These are phyloP conservation scores for Dipodascopsis tothii DNA, from an alignment of 805 yeast genomes.

Conservation along the genomic window DNA sequence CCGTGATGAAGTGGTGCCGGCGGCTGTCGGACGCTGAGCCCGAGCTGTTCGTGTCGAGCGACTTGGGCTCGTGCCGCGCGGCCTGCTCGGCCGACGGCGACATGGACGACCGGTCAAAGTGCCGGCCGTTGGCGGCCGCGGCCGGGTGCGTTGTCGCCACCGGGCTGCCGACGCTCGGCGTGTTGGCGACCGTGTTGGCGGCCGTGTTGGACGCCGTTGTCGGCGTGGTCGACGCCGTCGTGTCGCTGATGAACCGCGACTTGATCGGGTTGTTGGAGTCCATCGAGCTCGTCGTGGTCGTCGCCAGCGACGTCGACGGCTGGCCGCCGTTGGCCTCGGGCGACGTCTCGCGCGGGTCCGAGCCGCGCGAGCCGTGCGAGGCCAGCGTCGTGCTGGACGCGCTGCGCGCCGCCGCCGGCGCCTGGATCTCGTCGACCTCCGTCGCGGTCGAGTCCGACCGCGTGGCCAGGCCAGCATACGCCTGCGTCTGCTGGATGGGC, in stretches of 20 bases:
- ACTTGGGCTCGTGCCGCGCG: no score
- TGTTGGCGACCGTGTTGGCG: conserved; percentile 1
- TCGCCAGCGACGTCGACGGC: conserved; percentile 1
- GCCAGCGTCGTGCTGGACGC: not conserved
- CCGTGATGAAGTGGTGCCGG: conserved; percentile 13
- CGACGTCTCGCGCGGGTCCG: no score
- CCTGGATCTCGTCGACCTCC: not conserved
- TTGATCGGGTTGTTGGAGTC: conserved; percentile 12
- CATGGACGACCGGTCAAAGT: no score
- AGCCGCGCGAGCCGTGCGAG: not conserved
- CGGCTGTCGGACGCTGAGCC: not conserved
- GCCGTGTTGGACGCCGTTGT: conserved; percentile 6
- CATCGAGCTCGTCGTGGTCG: conserved; percentile 6
- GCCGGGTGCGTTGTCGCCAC: not conserved
- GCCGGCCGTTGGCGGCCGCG: not conserved
- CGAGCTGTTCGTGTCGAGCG: not conserved
- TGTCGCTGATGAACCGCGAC: conserved; percentile 14
- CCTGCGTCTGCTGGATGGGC: not conserved
- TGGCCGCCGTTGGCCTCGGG: no score
- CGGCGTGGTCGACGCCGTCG: conserved; percentile 1
- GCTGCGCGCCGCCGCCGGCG: not conserved
- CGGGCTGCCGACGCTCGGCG: not conserved
- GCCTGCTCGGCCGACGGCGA: not conserved
- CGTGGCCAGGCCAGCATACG: not conserved
- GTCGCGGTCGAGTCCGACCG: not conserved